Evolutionary conservation across 306 rosid genomes (phyloP).

Genomic region (Dalbergia cultrata): DNA sequence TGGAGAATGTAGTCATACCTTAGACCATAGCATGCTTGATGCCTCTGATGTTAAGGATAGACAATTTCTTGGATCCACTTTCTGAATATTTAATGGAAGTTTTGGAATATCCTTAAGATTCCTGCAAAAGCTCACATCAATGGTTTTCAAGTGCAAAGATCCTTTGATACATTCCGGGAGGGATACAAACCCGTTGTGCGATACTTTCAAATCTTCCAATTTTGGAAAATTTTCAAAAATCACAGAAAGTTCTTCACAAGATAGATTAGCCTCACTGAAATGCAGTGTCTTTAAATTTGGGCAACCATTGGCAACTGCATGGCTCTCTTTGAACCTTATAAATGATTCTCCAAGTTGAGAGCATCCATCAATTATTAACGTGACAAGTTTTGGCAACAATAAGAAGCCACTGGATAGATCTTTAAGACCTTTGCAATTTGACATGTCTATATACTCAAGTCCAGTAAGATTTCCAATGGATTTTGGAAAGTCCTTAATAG

Average conservation of each 20-base stretch:
- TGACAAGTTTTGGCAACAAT: slow-evolving; percentile 8
- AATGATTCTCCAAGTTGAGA: slow-evolving; percentile 9
- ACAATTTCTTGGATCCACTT: not conserved
- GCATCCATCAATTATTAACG: slow-evolving; percentile 6
- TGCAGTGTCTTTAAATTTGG: not conserved
- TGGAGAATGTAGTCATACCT: slow-evolving; percentile 9
- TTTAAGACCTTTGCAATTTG: not conserved
- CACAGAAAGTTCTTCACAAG: not conserved
- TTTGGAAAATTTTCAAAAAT: slow-evolving; percentile 3
- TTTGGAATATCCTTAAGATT: slow-evolving; percentile 14
- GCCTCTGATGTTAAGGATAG: slow-evolving; percentile 7
- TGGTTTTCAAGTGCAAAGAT: not conserved
- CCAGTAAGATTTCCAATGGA: slow-evolving; percentile 28
- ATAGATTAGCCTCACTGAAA: slow-evolving; percentile 13
- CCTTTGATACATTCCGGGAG: slow-evolving; percentile 12
- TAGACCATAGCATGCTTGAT: not conserved
- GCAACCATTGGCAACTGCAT: not conserved
- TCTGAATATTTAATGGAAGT: not conserved
- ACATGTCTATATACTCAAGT: slow-evolving; percentile 15
- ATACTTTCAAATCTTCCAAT: slow-evolving; percentile 2
- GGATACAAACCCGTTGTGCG: slow-evolving; percentile 3
- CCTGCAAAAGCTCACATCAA: not conserved
- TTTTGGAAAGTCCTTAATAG: slow-evolving; percentile 31
- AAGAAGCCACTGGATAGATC: slow-evolving; percentile 1
- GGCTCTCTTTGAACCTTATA: slow-evolving; percentile 4